These are phyloP conservation scores for Clonostachys solani DNA, from an alignment of 2,329 filamentous ascomycete species.

Conservation along the genomic window DNA sequence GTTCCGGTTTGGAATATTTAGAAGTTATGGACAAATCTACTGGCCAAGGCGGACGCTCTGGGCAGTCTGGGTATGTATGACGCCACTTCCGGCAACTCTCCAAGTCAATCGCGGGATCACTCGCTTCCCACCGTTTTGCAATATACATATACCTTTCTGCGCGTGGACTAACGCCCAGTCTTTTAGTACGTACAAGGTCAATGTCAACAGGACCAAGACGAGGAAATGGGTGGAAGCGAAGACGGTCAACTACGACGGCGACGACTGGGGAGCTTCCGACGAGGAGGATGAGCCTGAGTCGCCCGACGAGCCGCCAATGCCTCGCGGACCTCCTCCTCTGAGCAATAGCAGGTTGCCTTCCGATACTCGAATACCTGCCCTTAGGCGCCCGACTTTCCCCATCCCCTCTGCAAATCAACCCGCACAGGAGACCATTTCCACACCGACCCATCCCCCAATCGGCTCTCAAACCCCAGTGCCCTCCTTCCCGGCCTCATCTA, in stretches of 20 bases:
- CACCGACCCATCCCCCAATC: background rate
- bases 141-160: too few species aligned
- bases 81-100: too few species aligned
- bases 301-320: slow-evolving; percentile 25
- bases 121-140: too few species aligned
- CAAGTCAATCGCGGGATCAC: too few species aligned
- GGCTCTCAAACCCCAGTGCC: background rate
- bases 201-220: slow-evolving; percentile 85
- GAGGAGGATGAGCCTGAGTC: slow-evolving; percentile 58
- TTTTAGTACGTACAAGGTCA: slow-evolving; percentile 62
- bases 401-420: background rate
- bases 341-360: slow-evolving; percentile 21
- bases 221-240: slow-evolving; percentile 95
- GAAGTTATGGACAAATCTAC: too few species aligned
- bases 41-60: too few species aligned
- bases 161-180: too few species aligned
- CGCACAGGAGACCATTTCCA: background rate
- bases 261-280: slow-evolving; percentile 82
- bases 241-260: slow-evolving; percentile 80
- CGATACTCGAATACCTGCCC: slow-evolving; percentile 9
- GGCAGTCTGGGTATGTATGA: too few species aligned
- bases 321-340: slow-evolving; percentile 16
- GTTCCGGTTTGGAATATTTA: too few species aligned
- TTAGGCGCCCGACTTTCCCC: slow-evolving; percentile 5
- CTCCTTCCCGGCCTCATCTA: background rate